A percentile compares a stretch with the other conserved stretches of the same genome.
These are phyloP conservation scores for Dendrobium officinale DNA, from an alignment of 106 monocot genomes.

Conservation along the genomic window DNA sequence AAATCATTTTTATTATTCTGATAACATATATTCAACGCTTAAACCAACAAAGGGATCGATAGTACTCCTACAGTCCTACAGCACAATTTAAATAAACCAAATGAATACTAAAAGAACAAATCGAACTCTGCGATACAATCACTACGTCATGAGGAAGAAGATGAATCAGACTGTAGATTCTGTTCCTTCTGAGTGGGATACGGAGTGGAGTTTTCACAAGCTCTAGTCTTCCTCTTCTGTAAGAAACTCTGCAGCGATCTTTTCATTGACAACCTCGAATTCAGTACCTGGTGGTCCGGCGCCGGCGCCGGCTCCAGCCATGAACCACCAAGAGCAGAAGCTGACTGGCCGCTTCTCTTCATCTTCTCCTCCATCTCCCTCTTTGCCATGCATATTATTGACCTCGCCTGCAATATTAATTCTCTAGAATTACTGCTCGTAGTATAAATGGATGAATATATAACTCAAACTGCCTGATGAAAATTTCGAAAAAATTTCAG, in stretches of 20 bases:
- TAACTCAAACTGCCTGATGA: too few species aligned
- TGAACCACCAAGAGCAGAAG: not conserved
- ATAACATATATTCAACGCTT: too few species aligned
- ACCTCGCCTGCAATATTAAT: constrained; percentile 9
- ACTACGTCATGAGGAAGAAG: not conserved
- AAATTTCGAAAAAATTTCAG: too few species aligned
- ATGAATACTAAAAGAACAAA: not conserved
- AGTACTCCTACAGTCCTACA: too few species aligned
- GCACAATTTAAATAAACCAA: too few species aligned
- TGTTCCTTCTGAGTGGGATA: not conserved
- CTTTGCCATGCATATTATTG: constrained; percentile 16
- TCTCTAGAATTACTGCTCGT: not conserved
- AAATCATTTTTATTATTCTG: too few species aligned
- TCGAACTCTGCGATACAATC: not conserved
- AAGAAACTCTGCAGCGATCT: constrained; percentile 15
- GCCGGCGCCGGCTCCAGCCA: not conserved
- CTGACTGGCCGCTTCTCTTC: not conserved
- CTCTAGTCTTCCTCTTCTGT: constrained; percentile 12
- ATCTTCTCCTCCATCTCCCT: constrained; percentile 12
- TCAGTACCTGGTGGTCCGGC: not conserved
- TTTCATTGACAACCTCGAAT: constrained; percentile 10
- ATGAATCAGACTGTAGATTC: not conserved
- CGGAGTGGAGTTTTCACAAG: not conserved
- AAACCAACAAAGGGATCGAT: too few species aligned
- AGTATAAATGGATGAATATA: too few species aligned